Evolutionary conservation across 1,284 basidiomycete genomes (phyloP), one percentile per base, ranked within the genome.

Genomic region (Peniophora sp.): DNA sequence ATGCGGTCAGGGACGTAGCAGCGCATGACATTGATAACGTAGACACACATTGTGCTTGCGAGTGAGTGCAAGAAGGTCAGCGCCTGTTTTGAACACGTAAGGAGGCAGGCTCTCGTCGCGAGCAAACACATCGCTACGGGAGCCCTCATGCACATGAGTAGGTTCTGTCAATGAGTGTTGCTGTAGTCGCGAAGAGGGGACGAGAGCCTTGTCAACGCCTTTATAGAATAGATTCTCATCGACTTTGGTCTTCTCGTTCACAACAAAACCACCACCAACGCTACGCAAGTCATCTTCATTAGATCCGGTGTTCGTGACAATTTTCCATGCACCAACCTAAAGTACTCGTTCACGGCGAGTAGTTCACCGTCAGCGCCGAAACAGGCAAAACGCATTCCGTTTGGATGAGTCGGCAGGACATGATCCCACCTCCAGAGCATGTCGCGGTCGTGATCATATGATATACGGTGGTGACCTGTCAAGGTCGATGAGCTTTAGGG

Each of bases 211-310:
- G 62, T 93, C 81, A n/a, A 95, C 88, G n/a, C 91, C 85, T 65
- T 93, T 93, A 76, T 97, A 97, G 66, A 92, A 97, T 56, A 97
- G 66, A 65, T 98, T 97, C 69, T 98, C 95, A 60, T 92, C 86
- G 58, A 89, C 84, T 73, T 92, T 86, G 2, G 90, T 93, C 62
- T 89, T 88, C 24, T 92, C 88, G 57, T 93, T 93, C 17, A 92
- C 90, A 11, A 94, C 91, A 60, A 95, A 95, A 2, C 92, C 92
- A 47, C 92, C 92, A 2, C 92, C 92, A 47, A 95, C 89, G 52
- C 85, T 88, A 47, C 45, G 23, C 36, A 49, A 46, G 24, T 48
- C 35, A 27, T 41, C 22, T n/a, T 24, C 24, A 37, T 45, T 42
- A 10, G 34, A 51, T 39, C 18, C 45, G 22, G 49, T 27, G 48